Base-by-base conservation (phyloP, 1,284 basidiomycete species). In the Tremellales sp. region DNA sequence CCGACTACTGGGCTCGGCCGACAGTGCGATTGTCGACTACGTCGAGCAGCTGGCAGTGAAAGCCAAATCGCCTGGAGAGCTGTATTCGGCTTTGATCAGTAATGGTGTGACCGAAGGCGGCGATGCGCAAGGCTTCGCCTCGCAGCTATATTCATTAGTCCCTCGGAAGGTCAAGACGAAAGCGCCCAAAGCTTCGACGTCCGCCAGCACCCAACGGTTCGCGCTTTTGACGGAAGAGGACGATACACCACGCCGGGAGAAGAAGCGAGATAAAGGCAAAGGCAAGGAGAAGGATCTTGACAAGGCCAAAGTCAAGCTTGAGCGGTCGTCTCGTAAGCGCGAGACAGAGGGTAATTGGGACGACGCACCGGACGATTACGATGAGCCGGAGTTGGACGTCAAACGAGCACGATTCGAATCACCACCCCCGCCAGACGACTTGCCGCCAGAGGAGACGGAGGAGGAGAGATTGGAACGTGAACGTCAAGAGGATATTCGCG, bases 1-100 rank as follows among this genome's bases (percentile, higher is more conserved):
- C 49, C 79, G 80, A 56, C 79, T 90, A 56, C 85, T 92, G 61
- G 87, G 86, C 50, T 81, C 88, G 40, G 83, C 89, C 17, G 86
- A 92, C 74, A 79, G 80, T 54, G 88, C 82, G 56, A 87, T 86
- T 52, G 82, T 89, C 58, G 85, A 89, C 76, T 93, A 85, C 74
- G 85, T 93, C 26, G 78, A 88, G 71, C 87, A 88, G 41, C 82
- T 85, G 71, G 88, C 91, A 15, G 81, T 85, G 4, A 84, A 85
- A 35, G 81, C 90, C 48, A 91, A 92, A 70, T 83, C 86, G 6
- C 79, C 88, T 10, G 84, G 88, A 31, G 81, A 81, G 37, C 81
- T 97, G 33, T 90, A 90, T 67, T 62, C 80, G 24, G 78, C 84
- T 4, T 83, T 97, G 37, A 78, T 85, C 53, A 78, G 81, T 25